Evolutionary conservation across 2,329 filamentous ascomycete species (phyloP), one percentile per base, ranked within the genome.

Genomic region (Sphaceloma murrayae): DNA sequence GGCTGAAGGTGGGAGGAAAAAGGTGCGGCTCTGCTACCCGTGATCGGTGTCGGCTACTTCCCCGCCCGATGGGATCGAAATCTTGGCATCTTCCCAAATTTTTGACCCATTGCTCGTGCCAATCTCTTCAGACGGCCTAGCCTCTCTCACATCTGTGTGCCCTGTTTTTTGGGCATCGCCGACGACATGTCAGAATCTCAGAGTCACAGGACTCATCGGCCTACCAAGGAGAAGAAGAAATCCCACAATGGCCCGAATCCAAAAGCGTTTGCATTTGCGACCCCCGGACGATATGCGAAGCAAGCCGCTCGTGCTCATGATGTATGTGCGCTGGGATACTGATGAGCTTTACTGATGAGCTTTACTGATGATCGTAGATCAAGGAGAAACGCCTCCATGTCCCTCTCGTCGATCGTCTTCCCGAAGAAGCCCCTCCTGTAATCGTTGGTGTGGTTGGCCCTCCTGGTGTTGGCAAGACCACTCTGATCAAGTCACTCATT

Each of bases 361-460:
- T 21, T 27, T 24, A 11, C 16, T 34, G n/a, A 18, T 9, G n/a
- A 1, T 13, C 16, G 11, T 24, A 88, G 82, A 80, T 94, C 64
- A 91, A 86, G 73, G 93, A 98, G 67, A 95, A 93, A 67, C 78
- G 89, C 48, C 74, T 96, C 29, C 93, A 98, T 72, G 91, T 98
- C 13, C 91, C 91, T 33, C 82, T 94, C 61, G 84, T 96, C 67
- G 91, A 98, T 70, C 81, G 93, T 54, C 72, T 96, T 19, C 89
- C 91, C 52, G 89, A 96, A 65, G 91, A 96, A 68, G 84, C 91
- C 11, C 88, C 91, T 18, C 91, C 91, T 47, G 78, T 93, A 48
- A 79, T 98, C 46, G 89, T 96, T 55, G 80, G 86, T 49, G 88
- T 98, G 49, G 88, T 96, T 59, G 93, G 91, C 44, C 91, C 91